Evolutionary conservation across 495 filamentous ascomycete species (phyloP), one percentile per base, ranked within the genome.

Genomic region (Neurospora sp.): DNA sequence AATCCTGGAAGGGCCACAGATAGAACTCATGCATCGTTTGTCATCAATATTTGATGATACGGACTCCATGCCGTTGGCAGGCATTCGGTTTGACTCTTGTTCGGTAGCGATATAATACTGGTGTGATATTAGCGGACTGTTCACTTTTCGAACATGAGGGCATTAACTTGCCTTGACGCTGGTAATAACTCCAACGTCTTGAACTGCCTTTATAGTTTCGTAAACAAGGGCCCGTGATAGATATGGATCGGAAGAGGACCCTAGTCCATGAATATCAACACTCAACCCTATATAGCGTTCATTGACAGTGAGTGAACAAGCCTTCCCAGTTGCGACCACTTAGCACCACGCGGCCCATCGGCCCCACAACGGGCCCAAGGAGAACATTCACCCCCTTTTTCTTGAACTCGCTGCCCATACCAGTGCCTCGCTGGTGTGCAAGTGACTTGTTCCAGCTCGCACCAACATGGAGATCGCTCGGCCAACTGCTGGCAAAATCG

Each of bases 1-100:
- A 88, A 75, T 92, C 87, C 39, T 87, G 86, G 79, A 92, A 93
- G 0, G 89, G 89, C 89, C 90, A 94, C 1, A 92, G 83, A 77
- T 93, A 93, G 4, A 92, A 74, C 79, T 93, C 91, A 76, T 93
- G 91, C 75, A 93, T 82, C 0, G 91, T 91, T 69, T 83, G 76
- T 93, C 90, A 70, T 91, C 89, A 31, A 92, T 87, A 59, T 90
- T 90, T 5, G 88, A 85, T 10, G 88, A 90, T 15, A 90, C 80
- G 1, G 87, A 81, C 69, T 87, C 78, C 0, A 87, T 77, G 11
- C 84, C 82, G 28, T 74, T 76, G 34, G 34, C 76, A 0, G 85
- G 85, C 38, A 83, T 91, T 24, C 92, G 84, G 77, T 91, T 84
- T 2, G 85, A 85, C 75, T 92, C 90, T 80, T 92, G 90, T 74